These are phyloP conservation scores for Beauveria sp. DNA, from an alignment of 2,329 filamentous ascomycete species.

Conservation along the genomic window DNA sequence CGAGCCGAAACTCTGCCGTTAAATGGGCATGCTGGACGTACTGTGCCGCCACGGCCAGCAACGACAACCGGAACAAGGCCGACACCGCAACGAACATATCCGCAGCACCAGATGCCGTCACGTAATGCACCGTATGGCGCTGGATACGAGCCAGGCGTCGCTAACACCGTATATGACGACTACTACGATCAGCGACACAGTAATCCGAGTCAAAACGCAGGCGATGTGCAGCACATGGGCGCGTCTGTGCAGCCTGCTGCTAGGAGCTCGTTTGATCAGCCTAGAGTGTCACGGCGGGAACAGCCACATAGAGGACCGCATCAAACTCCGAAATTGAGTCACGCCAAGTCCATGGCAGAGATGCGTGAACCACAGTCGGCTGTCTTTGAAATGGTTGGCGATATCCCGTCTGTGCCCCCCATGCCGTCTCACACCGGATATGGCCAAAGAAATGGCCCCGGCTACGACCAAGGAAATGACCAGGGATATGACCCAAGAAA, in stretches of 20 bases:
- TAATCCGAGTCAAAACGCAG: conserved; percentile 18
- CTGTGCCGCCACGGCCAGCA: conserved; percentile 44
- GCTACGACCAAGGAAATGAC: not conserved
- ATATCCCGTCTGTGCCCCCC: conserved; percentile 49
- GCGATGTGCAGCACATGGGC: not conserved
- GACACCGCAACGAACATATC: conserved; percentile 9
- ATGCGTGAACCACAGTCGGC: conserved; percentile 57
- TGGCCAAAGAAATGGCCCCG: conserved; percentile 15
- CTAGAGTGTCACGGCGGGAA: conserved; percentile 32
- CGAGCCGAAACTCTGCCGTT: conserved; percentile 39
- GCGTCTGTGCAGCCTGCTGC: conserved; percentile 18
- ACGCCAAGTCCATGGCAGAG: conserved; percentile 61
- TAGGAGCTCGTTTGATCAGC: conserved; percentile 40
- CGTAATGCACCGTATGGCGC: conserved; percentile 2
- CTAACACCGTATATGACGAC: conserved; percentile 16
- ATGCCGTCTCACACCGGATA: conserved; percentile 29
- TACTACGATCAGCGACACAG: conserved; percentile 20
- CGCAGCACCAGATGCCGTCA: conserved; percentile 16
- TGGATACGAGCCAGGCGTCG: conserved; percentile 6
- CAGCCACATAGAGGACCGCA: conserved; percentile 42
- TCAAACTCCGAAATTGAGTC: conserved; percentile 45
- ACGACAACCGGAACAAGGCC: conserved; percentile 44
- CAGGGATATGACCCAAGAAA: conserved; percentile 18
- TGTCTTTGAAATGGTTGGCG: conserved; percentile 65
- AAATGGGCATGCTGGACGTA: conserved; percentile 36